These are phyloP conservation scores for Backusella tuberculispora DNA, from an alignment of 192 early-diverging fungal species.

Conservation along the genomic window DNA sequence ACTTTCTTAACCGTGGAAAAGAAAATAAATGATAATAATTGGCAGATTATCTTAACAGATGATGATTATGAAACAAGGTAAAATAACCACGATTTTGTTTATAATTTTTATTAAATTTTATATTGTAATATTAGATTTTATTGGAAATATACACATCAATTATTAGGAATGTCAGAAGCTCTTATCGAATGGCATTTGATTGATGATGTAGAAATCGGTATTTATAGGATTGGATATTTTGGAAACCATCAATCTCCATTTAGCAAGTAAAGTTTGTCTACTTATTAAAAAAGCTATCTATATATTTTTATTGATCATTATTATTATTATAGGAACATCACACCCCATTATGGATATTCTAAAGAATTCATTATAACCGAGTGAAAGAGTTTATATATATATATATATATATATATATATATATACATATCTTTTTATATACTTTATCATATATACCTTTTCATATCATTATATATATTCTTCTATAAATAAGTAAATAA, in stretches of 20 bases:
- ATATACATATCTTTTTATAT: not conserved
- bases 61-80: slow-evolving; percentile 38
- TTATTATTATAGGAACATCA: not conserved
- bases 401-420: not conserved
- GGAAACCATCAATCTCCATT: slow-evolving; percentile 27
- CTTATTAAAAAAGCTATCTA: not conserved
- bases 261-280: slow-evolving; percentile 20
- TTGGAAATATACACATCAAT: slow-evolving; percentile 24
- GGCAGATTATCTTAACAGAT: slow-evolving; percentile 35
- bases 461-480: not conserved
- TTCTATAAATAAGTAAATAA: too few relatives aligned
- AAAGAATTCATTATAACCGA: slow-evolving; percentile 18
- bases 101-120: not conserved
- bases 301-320: not conserved
- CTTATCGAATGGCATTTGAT: slow-evolving; percentile 28
- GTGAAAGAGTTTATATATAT: not conserved
- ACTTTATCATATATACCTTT: not conserved
- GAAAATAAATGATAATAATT: slow-evolving; percentile 1
- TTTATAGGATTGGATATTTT: slow-evolving; percentile 38
- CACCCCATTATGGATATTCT: slow-evolving; percentile 28
- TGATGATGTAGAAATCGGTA: slow-evolving; percentile 1
- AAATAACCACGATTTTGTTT: not conserved
- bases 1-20: slow-evolving; percentile 38
- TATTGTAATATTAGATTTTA: slow-evolving; percentile 14
- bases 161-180: slow-evolving; percentile 33